Evolutionary conservation across 176 grass and related monocot species (phyloP), one percentile per base, ranked within the genome.

Genomic region (Alloteropsis semialata): DNA sequence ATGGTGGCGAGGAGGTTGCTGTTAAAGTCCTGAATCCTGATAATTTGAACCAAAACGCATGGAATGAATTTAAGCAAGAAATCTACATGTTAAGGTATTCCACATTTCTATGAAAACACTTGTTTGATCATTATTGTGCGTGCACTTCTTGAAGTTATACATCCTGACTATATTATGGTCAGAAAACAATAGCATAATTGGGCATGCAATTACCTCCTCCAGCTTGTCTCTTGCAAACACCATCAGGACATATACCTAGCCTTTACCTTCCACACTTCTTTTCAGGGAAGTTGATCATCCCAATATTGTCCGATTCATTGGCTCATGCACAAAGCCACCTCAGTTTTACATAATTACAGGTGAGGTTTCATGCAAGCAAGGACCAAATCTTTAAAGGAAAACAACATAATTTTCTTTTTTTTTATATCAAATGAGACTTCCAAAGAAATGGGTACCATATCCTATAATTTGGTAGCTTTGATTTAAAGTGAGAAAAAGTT

Each of bases 61-160:
- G 76, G 81, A 56, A 38, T 87, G 93, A 96, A 77, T 96, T 96
- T 80, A 82, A 83, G 72, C 90, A 96, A 91, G 93, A 96, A 92
- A 87, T 92, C 32, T 87, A 22, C 56, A 91, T 96, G 46, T 59
- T 97, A 79, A 97, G 92, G 91, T 97, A 90, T 84, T 79, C 68
- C 13, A 41, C n/a, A 24, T 49, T 70, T 60, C 38, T 49, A 10
- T 61, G 29, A 51, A 75, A 65, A 25, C 44, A 64, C 14, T 30
- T 83, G 14, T 83, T 32, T 51, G 14, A 9, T 51, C 51, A 58
- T 75, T 65, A 49, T 75, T 39, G 17, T 79, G 58, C 77, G 18
- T 61, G 19, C 11, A 8, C 63, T 34, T 37, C 25, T 45, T 69
- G 38, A 58, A 79, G 19, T 79, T 50, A 24, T 41, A 65, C n/a